phyloP scores from a whole-genome alignment of 192 early-diverging fungal species.

The Podochytrium sp. region DNA sequence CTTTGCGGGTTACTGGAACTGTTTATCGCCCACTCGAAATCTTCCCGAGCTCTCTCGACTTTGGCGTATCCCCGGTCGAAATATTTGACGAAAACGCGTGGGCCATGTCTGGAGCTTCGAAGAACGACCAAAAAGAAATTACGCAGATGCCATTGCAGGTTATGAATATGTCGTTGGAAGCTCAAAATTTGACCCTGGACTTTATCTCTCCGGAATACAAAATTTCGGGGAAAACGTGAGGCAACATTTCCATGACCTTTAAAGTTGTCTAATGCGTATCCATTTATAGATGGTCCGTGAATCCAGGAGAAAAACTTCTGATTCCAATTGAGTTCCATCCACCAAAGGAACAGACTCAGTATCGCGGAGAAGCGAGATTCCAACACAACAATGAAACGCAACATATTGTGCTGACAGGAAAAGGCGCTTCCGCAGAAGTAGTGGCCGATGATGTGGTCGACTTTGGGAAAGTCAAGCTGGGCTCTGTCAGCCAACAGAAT shows the following conservation, averaged over 20 bases:
- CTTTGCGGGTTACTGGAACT: conserved; percentile 41
- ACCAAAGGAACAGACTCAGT: conserved; percentile 58
- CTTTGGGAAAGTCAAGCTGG: conserved; percentile 59
- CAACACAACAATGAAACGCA: conserved; percentile 54
- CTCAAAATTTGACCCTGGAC: conserved; percentile 57
- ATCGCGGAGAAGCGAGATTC: conserved; percentile 60
- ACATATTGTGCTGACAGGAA: conserved; percentile 52
- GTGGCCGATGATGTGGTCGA: conserved; percentile 48
- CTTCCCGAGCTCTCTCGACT: conserved; percentile 56
- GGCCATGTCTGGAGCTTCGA: conserved; percentile 5
- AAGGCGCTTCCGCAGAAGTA: conserved; percentile 63
- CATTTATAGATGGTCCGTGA: conserved; percentile 47
- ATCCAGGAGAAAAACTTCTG: conserved; percentile 54
- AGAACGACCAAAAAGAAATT: conserved; percentile 25
- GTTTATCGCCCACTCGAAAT: conserved; percentile 56
- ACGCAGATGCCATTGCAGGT: conserved; percentile 40
- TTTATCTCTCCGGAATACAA: conserved; percentile 54
- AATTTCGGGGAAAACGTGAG: conserved; percentile 47
- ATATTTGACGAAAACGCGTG: conserved; percentile 31
- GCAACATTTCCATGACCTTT: too few species aligned
- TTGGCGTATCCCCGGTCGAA: conserved; percentile 58
- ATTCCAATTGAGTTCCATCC: conserved; percentile 67
- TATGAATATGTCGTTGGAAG: conserved; percentile 59
- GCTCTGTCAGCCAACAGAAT: conserved; percentile 35
- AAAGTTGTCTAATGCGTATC: not conserved